Percentiles rank a stretch among this genome's conserved stretches.
These are phyloP conservation scores for Colletotrichum acutatum DNA, from an alignment of 2,329 filamentous ascomycete genomes.

Conservation along the genomic window DNA sequence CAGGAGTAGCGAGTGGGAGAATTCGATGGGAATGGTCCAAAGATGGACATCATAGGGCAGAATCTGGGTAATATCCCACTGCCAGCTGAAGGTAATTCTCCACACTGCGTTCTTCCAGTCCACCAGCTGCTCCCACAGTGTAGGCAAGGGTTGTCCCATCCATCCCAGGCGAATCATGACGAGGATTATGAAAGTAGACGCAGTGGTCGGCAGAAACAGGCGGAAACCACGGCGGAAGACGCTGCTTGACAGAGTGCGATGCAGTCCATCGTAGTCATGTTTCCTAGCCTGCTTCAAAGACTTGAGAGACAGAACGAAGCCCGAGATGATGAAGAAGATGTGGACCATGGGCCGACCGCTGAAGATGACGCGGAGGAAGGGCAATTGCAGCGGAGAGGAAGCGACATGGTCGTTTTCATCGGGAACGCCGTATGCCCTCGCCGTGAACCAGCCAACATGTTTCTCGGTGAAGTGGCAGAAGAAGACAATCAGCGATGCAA, in stretches of 20 bases:
- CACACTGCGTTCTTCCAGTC: constrained; percentile 43
- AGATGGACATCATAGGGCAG: constrained; percentile 54
- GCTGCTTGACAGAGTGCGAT: constrained; percentile 55
- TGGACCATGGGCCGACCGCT: constrained; percentile 60
- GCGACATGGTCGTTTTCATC: constrained; percentile 43
- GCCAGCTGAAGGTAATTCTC: constrained; percentile 42
- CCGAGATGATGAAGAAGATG: constrained; percentile 64
- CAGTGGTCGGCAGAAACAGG: constrained; percentile 57
- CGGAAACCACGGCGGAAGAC: constrained; percentile 59
- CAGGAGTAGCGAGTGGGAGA: constrained; percentile 56
- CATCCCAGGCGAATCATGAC: constrained; percentile 45
- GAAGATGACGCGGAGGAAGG: constrained; percentile 55
- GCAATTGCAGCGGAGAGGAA: constrained; percentile 54
- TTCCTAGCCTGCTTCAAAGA: constrained; percentile 54
- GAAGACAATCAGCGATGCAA: constrained; percentile 60
- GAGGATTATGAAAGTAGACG: constrained; percentile 53
- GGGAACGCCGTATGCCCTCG: constrained; percentile 47
- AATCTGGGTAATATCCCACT: constrained; percentile 42
- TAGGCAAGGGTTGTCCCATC: constrained; percentile 41
- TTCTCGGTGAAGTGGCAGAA: constrained; percentile 59
- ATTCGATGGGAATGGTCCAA: constrained; percentile 62
- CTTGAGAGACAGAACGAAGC: constrained; percentile 58
- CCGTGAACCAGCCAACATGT: constrained; percentile 46
- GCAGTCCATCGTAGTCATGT: constrained; percentile 49
- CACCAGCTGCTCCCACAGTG: constrained; percentile 39